Percentiles rank a stretch among this genome's conserved stretches.
Evolutionary conservation across 2,329 filamentous ascomycete genomes (phyloP).

Genomic region (Aspergillus amoenus): DNA sequence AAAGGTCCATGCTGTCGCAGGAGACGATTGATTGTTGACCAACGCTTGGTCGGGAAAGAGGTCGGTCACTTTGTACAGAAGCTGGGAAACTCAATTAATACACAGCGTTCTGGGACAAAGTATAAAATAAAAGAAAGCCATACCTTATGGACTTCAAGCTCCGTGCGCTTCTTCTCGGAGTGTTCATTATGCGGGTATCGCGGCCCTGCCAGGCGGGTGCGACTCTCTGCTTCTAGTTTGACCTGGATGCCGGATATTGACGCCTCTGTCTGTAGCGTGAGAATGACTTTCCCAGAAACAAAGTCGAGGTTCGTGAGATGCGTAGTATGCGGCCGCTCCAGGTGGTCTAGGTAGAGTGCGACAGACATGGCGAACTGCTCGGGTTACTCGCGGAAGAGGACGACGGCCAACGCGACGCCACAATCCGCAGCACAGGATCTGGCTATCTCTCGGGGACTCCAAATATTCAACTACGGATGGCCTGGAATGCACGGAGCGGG

Average conservation of each 20-base stretch:
- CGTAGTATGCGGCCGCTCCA: conserved; percentile 42
- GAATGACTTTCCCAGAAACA: conserved; percentile 46
- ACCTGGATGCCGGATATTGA: conserved; percentile 48
- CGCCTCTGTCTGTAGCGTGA: conserved; percentile 43
- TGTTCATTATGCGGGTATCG: conserved; percentile 41
- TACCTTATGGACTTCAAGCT: conserved; percentile 52
- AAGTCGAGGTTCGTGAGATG: conserved; percentile 52
- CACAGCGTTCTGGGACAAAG: neutral
- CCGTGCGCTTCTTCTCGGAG: conserved; percentile 49
- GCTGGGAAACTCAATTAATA: conserved; percentile 19
- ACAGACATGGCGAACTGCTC: conserved; percentile 44
- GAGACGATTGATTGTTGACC: conserved; percentile 32
- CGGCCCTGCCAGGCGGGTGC: conserved; percentile 43
- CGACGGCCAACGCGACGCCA: neutral
- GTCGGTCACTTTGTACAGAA: conserved; percentile 49
- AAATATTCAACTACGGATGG: neutral
- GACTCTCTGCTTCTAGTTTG: conserved; percentile 51
- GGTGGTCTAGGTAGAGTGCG: conserved; percentile 33
- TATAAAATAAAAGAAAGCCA: conserved; percentile 7
- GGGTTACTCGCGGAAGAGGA: conserved; percentile 1
- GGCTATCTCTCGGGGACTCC: neutral
- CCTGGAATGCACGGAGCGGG: neutral
- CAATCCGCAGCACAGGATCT: neutral
- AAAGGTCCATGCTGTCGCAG: conserved; percentile 44
- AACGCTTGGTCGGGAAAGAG: conserved; percentile 48